phyloP scores from a whole-genome alignment of 208 protist genomes.

The Leishmania amazonensis region DNA sequence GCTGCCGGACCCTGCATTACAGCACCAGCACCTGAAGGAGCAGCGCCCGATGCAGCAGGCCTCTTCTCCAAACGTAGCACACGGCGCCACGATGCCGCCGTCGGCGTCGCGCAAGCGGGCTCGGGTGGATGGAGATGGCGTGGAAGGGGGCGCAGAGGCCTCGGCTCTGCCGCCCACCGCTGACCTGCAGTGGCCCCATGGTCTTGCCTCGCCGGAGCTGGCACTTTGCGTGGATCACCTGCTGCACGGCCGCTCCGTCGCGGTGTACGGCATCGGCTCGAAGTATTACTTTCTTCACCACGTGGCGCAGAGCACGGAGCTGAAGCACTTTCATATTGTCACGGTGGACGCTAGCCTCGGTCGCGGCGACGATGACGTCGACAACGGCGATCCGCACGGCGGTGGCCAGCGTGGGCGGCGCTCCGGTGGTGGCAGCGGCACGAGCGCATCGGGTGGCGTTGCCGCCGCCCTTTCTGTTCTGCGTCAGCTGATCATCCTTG shows the following conservation, averaged over 20 bases:
- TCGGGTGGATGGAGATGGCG: background rate
- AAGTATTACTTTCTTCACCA: slow-evolving; percentile 84
- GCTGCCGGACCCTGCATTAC: too few species aligned
- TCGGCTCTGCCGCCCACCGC: background rate
- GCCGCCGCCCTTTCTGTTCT: background rate
- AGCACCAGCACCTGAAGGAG: background rate
- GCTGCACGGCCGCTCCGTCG: slow-evolving; percentile 72
- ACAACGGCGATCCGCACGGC: background rate
- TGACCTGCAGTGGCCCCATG: slow-evolving; percentile 49
- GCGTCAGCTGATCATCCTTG: slow-evolving; percentile 4
- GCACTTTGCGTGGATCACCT: slow-evolving; percentile 74
- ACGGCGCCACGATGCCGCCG: background rate
- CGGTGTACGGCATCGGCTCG: slow-evolving; percentile 76
- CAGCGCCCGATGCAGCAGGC: background rate
- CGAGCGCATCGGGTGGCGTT: background rate
- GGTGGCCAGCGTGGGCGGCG: background rate
- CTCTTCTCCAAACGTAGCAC: background rate
- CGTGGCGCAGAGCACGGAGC: slow-evolving; percentile 57
- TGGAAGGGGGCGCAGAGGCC: background rate
- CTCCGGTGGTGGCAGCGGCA: background rate
- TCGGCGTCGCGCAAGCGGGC: background rate
- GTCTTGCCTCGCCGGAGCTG: slow-evolving; percentile 59
- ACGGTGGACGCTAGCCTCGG: slow-evolving; percentile 53
- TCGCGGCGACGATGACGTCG: background rate
- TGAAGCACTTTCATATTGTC: slow-evolving; percentile 36